A percentile compares a stretch with the other conserved stretches of the same genome.
Evolutionary conservation across 768 basidiomycete species (phyloP).

Genomic region (Suillus variegatus): DNA sequence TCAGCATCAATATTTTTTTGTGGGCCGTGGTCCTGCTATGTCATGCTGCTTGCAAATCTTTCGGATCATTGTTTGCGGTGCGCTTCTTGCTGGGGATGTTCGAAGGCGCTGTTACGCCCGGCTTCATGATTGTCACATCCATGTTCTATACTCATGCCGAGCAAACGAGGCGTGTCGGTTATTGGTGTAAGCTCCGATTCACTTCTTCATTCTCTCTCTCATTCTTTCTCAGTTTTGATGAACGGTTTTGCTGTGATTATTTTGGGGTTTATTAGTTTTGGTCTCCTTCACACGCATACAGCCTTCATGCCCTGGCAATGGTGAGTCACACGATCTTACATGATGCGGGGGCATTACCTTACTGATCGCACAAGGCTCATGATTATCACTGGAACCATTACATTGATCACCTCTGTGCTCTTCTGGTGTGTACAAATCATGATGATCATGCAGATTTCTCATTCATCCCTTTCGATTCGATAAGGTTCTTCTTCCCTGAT

Average conservation of each 20-base stretch:
- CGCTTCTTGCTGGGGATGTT: constrained; percentile 78
- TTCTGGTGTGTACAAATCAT: constrained; percentile 51
- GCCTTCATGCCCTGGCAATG: constrained; percentile 77
- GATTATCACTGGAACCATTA: constrained; percentile 71
- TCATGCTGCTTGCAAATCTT: constrained; percentile 69
- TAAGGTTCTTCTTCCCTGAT: constrained; percentile 80
- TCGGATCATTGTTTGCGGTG: constrained; percentile 69
- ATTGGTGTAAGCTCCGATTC: constrained; percentile 44
- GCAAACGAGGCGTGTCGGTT: constrained; percentile 49
- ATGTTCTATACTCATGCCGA: constrained; percentile 57
- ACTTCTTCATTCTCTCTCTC: background rate
- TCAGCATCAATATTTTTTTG: constrained; percentile 68
- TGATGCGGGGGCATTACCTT: constrained; percentile 11
- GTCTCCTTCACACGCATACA: constrained; percentile 61
- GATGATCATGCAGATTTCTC: constrained; percentile 5
- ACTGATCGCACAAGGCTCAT: constrained; percentile 53
- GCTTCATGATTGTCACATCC: constrained; percentile 70
- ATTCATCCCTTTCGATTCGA: constrained; percentile 1
- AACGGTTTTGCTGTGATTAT: constrained; percentile 74
- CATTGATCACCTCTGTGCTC: constrained; percentile 55
- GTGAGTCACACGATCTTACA: constrained; percentile 35
- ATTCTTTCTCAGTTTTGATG: constrained; percentile 58
- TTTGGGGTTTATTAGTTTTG: constrained; percentile 70
- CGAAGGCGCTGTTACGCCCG: constrained; percentile 80
- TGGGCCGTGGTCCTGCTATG: constrained; percentile 67